Percentiles rank a stretch among this genome's conserved stretches.
Evolutionary conservation across 768 basidiomycete genomes (phyloP).

Genomic region (Mycena pura): DNA sequence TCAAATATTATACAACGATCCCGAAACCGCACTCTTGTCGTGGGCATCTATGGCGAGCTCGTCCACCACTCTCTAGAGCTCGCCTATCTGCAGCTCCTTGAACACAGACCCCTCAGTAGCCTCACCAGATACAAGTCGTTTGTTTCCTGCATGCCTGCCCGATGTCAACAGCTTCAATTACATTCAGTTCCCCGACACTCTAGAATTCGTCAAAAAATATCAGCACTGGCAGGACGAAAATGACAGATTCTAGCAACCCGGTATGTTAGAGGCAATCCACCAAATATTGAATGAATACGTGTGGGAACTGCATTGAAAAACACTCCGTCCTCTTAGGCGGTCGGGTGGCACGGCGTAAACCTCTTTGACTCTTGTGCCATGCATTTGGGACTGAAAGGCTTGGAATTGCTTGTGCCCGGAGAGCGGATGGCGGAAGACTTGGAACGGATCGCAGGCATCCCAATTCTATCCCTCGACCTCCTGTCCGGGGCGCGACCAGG

Average conservation of each 20-base stretch:
- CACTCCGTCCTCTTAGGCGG: neutral
- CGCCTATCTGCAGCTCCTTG: slow-evolving; percentile 4
- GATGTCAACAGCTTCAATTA: slow-evolving; percentile 21
- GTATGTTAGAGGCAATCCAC: slow-evolving; percentile 8
- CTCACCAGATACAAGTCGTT: slow-evolving; percentile 23
- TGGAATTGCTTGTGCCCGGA: slow-evolving; percentile 11
- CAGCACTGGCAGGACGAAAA: slow-evolving; percentile 1
- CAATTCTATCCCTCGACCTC: neutral
- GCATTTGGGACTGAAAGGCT: slow-evolving; percentile 17
- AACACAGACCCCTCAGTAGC: slow-evolving; percentile 17
- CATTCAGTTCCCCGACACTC: slow-evolving; percentile 1
- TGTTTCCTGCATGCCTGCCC: slow-evolving; percentile 26
- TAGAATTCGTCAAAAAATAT: slow-evolving; percentile 13
- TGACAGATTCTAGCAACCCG: slow-evolving; percentile 15
- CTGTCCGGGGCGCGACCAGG: neutral
- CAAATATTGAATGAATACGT: neutral
- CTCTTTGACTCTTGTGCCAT: neutral
- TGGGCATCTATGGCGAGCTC: slow-evolving; percentile 25
- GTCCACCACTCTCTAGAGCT: slow-evolving; percentile 24
- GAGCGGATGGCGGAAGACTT: slow-evolving; percentile 10
- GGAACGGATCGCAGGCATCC: slow-evolving; percentile 5
- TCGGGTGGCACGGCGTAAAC: neutral
- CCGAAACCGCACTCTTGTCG: slow-evolving; percentile 18
- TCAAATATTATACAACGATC: slow-evolving; percentile 20
- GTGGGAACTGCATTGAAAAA: slow-evolving; percentile 5